phyloP scores from a whole-genome alignment of 805 yeast genomes.

The Hanseniaspora thailandica region DNA sequence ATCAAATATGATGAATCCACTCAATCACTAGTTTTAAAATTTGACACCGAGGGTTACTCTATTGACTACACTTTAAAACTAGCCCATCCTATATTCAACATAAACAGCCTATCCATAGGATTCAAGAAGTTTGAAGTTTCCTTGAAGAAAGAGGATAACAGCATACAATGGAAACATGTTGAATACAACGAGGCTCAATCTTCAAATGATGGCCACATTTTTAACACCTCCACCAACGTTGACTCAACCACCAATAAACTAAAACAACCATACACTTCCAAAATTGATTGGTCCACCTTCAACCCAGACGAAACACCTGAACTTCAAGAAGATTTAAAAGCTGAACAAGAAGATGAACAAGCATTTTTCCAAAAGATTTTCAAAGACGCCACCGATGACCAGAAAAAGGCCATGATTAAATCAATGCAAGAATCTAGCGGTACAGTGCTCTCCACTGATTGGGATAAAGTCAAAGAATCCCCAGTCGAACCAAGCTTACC shows the following conservation, averaged over 20 bases:
- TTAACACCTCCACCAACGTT: slow-evolving; percentile 10
- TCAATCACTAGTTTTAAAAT: slow-evolving; percentile 30
- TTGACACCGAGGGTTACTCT: slow-evolving; percentile 17
- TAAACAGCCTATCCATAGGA: slow-evolving; percentile 32
- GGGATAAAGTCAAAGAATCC: slow-evolving; percentile 71
- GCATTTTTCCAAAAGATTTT: slow-evolving; percentile 68
- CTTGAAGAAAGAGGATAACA: slow-evolving; percentile 36
- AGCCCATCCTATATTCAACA: slow-evolving; percentile 3
- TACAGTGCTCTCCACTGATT: slow-evolving; percentile 81
- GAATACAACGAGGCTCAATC: slow-evolving; percentile 19
- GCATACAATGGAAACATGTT: slow-evolving; percentile 44
- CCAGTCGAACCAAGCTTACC: slow-evolving; percentile 62
- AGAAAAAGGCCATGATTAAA: slow-evolving; percentile 91
- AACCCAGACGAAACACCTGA: slow-evolving; percentile 36
- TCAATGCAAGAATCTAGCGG: slow-evolving; percentile 89
- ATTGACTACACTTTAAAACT: slow-evolving; percentile 31
- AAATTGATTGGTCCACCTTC: slow-evolving; percentile 59
- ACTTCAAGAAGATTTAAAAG: slow-evolving; percentile 17
- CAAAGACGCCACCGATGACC: slow-evolving; percentile 73
- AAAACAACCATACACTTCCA: slow-evolving; percentile 54
- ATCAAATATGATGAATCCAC: slow-evolving; percentile 29
- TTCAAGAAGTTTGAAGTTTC: slow-evolving; percentile 64
- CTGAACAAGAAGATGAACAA: slow-evolving; percentile 28
- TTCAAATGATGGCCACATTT: background rate
- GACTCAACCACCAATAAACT: slow-evolving; percentile 16